Percentiles rank a stretch among this genome's conserved stretches.
phyloP scores from a whole-genome alignment of 2,329 filamentous ascomycete genomes.

The Ophiocordyceps unilateralis region DNA sequence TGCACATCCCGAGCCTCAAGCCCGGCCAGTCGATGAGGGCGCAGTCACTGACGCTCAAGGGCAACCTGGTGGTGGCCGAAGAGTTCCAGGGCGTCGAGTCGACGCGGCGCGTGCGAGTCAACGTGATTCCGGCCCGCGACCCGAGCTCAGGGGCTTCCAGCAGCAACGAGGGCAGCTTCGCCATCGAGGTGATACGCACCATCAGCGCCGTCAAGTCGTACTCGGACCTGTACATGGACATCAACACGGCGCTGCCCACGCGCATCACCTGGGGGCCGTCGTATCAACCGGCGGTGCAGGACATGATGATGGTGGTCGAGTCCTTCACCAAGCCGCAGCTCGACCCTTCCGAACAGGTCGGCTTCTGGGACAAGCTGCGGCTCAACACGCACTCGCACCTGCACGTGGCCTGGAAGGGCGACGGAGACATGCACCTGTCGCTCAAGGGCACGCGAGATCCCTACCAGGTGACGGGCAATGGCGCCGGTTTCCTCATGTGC shows the following conservation, averaged over 20 bases:
- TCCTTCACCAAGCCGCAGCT: conserved; percentile 92
- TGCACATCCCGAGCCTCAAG: conserved; percentile 77
- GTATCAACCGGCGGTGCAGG: conserved; percentile 93
- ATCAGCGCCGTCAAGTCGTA: conserved; percentile 93
- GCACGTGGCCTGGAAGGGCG: conserved; percentile 79
- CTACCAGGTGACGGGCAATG: conserved; percentile 81
- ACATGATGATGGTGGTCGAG: conserved; percentile 99
- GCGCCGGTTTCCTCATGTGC: conserved; percentile 94
- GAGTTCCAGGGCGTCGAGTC: conserved; percentile 74
- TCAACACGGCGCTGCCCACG: conserved; percentile 84
- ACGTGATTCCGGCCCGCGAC: conserved; percentile 57
- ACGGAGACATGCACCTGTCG: conserved; percentile 85
- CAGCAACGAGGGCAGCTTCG: conserved; percentile 50
- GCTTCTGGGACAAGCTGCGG: conserved; percentile 98
- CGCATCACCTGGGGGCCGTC: conserved; percentile 94
- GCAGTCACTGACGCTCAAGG: conserved; percentile 67
- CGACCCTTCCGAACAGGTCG: conserved; percentile 82
- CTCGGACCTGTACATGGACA: conserved; percentile 78
- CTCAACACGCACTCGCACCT: conserved; percentile 87
- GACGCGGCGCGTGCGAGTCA: conserved; percentile 61
- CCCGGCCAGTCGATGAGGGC: conserved; percentile 62
- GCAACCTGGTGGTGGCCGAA: conserved; percentile 91
- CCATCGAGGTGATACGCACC: conserved; percentile 74
- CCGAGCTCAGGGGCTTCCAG: conserved; percentile 38
- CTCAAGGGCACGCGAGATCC: conserved; percentile 87